phyloP scores from a whole-genome alignment of 2,329 filamentous ascomycete genomes.

The Geosmithia putterillii region DNA sequence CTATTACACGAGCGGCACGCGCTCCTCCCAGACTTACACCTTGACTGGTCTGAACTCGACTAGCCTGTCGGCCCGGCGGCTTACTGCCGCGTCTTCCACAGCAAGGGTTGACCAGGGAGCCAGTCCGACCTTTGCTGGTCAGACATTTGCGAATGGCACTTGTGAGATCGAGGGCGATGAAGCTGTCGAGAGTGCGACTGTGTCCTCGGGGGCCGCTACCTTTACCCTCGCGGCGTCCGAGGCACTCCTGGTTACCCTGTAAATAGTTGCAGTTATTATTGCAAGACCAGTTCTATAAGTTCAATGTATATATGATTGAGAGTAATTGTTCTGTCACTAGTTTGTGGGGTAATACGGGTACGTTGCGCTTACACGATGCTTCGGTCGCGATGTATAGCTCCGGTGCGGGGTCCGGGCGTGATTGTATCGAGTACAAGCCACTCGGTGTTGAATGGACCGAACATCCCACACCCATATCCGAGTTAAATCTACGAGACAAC shows the following conservation, averaged over 20 bases:
- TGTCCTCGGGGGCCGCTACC: conserved; percentile 3
- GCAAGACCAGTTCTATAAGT: too few species aligned
- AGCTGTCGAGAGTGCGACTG: conserved; percentile 1
- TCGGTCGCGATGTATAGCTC: too few species aligned
- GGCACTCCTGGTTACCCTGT: conserved; percentile 5
- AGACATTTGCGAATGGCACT: conserved; percentile 7
- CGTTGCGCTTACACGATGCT: too few species aligned
- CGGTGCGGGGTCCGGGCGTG: too few species aligned
- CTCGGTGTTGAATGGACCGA: too few species aligned
- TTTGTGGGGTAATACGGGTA: too few species aligned
- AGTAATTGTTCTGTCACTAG: too few species aligned
- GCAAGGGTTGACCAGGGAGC: conserved; percentile 7
- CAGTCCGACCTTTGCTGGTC: conserved; percentile 7
- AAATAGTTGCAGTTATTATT: neutral
- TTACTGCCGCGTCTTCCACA: conserved; percentile 7
- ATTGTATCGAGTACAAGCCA: too few species aligned
- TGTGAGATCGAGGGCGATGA: conserved; percentile 6
- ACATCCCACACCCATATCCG: too few species aligned
- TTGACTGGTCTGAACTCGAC: conserved; percentile 24
- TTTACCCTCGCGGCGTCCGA: conserved; percentile 5
- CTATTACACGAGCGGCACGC: conserved; percentile 18
- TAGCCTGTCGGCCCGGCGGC: conserved; percentile 25
- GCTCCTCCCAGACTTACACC: conserved; percentile 23
- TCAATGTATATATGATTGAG: neutral
- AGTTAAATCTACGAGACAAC: too few species aligned